A percentile compares a stretch with the other conserved stretches of the same genome.
Evolutionary conservation across 192 early-diverging fungal genomes (phyloP).

Genomic region (Coemansia sp.): DNA sequence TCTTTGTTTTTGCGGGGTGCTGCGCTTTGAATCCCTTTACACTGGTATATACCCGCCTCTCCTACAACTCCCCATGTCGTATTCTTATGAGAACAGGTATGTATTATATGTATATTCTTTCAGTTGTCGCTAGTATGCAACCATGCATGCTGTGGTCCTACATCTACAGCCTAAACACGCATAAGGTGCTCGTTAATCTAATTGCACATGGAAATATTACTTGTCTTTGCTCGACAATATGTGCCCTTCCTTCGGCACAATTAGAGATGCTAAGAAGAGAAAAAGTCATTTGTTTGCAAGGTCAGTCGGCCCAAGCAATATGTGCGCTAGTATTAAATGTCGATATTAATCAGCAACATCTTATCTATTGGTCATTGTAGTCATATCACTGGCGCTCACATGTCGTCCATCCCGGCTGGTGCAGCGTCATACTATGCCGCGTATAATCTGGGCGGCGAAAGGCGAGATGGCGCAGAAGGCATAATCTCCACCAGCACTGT

Average conservation of each 20-base stretch:
- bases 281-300: background rate
- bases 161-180: background rate
- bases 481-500: constrained; percentile 12
- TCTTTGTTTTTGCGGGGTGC: background rate
- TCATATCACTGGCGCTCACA: constrained; percentile 40
- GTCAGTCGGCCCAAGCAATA: background rate
- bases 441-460: constrained; percentile 29
- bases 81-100: constrained; percentile 51
- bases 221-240: background rate
- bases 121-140: background rate
- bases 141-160: background rate
- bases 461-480: constrained; percentile 25
- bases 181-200: background rate
- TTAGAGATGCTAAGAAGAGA: background rate
- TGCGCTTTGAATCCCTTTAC: background rate
- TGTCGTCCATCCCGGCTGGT: constrained; percentile 41
- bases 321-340: constrained; percentile 9
- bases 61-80: constrained; percentile 27
- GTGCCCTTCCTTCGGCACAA: background rate
- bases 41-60: background rate
- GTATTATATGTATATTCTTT: background rate
- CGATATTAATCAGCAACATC: background rate
- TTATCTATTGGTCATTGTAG: constrained; percentile 22
- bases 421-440: constrained; percentile 41
- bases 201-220: background rate